Evolutionary conservation across 2,329 filamentous ascomycete species (phyloP).

Genomic region (Xylaria sp.): DNA sequence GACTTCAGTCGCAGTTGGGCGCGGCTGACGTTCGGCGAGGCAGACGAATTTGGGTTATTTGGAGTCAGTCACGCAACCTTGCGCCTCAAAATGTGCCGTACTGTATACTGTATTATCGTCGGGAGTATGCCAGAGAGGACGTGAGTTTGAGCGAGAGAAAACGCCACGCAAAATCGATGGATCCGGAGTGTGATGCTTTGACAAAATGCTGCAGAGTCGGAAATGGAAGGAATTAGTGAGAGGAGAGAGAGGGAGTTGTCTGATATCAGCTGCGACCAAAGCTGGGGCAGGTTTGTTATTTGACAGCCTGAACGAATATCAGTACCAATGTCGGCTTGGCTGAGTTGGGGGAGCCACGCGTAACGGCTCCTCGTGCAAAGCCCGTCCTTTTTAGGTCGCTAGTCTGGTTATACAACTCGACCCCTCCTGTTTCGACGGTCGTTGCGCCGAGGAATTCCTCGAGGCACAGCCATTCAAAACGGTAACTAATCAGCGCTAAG

Average conservation of each 20-base stretch:
- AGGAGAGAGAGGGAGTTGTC: constrained; percentile 12
- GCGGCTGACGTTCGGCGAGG: constrained; percentile 25
- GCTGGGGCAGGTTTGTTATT: constrained; percentile 23
- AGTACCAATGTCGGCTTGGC: constrained; percentile 21
- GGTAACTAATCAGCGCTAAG: constrained; percentile 36
- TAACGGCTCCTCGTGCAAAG: constrained; percentile 17
- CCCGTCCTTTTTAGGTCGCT: constrained; percentile 18
- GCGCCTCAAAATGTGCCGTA: constrained; percentile 7
- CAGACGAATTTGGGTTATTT: constrained; percentile 7
- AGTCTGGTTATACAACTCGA: neutral
- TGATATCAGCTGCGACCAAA: neutral
- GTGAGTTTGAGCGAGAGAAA: constrained; percentile 18
- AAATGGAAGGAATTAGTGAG: neutral
- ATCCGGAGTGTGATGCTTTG: neutral
- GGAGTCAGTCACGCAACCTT: constrained; percentile 20
- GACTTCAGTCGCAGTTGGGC: constrained; percentile 6
- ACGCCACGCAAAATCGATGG: constrained; percentile 7
- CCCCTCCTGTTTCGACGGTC: constrained; percentile 25
- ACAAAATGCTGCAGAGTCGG: neutral
- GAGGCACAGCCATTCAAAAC: constrained; percentile 30
- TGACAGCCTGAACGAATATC: constrained; percentile 27
- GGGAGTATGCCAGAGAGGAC: neutral
- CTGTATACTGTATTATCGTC: neutral
- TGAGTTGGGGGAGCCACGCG: constrained; percentile 36
- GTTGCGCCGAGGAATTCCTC: constrained; percentile 14